Evolutionary conservation across 805 yeast species (phyloP).

Genomic region (Lipomyces chichibuensis): DNA sequence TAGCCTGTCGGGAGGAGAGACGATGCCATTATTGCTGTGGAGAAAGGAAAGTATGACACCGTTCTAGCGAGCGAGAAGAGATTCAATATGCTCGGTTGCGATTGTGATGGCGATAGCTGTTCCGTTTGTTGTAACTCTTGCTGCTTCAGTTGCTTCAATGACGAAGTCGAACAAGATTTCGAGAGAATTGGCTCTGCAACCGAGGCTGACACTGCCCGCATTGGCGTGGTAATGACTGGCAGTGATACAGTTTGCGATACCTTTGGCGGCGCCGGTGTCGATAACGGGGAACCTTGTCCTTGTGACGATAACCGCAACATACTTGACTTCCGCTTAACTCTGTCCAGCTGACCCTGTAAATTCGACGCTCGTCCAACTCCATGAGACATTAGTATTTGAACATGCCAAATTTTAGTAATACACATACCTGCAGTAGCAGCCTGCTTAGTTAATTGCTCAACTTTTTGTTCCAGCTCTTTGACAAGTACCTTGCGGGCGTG

Average conservation of each 20-base stretch:
- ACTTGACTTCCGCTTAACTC: constrained; percentile 26
- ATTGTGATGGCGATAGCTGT: constrained; percentile 10
- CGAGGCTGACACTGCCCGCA: constrained; percentile 12
- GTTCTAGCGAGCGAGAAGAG: constrained; percentile 26
- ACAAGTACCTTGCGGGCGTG: constrained; percentile 6
- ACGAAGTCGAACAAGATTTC: constrained; percentile 9
- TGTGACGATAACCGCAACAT: constrained; percentile 18
- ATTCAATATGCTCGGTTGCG: constrained; percentile 10
- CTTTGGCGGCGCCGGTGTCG: constrained; percentile 28
- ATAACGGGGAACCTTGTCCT: constrained; percentile 1
- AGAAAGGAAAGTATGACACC: constrained; percentile 25
- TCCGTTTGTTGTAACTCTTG: constrained; percentile 15
- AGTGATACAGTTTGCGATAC: constrained; percentile 18
- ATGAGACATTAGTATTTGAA: neutral
- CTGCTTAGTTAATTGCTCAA: constrained; percentile 13
- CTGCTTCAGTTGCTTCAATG: constrained; percentile 21
- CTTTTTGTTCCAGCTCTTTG: constrained; percentile 18
- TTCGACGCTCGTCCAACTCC: constrained; percentile 23
- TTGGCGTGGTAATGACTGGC: constrained; percentile 20
- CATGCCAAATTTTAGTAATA: neutral
- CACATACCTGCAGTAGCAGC: constrained; percentile 17
- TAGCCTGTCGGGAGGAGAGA: constrained; percentile 1
- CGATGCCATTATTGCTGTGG: constrained; percentile 22
- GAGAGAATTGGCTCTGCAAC: constrained; percentile 8
- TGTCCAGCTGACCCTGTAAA: constrained; percentile 20